Percentiles rank a stretch among this genome's conserved stretches.
These are phyloP conservation scores for Ocimum tenuiflorum DNA, from an alignment of 257 asterid species.

Conservation along the genomic window DNA sequence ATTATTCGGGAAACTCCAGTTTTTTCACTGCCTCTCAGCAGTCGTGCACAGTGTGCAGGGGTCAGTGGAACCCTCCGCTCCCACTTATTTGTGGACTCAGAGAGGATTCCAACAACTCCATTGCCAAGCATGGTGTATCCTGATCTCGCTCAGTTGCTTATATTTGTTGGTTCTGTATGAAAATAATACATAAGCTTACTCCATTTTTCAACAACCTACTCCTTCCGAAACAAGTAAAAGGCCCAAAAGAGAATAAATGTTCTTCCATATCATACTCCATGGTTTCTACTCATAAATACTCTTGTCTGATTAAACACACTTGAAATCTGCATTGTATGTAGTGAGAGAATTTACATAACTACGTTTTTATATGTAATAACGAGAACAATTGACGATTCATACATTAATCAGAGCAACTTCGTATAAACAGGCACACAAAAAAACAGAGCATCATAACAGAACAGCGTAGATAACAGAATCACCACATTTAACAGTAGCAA, in stretches of 20 bases:
- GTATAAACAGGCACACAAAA: neutral
- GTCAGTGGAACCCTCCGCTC: slow-evolving; percentile 90
- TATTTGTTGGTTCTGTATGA: neutral
- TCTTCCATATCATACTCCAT: neutral
- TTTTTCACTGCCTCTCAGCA: slow-evolving; percentile 66
- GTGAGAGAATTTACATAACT: neutral
- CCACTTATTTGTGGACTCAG: slow-evolving; percentile 97
- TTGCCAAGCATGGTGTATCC: slow-evolving; percentile 61
- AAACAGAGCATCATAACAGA: neutral
- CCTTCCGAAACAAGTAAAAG: neutral
- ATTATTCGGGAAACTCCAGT: slow-evolving; percentile 79
- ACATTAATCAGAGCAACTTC: neutral
- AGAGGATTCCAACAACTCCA: slow-evolving; percentile 82
- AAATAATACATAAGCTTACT: neutral
- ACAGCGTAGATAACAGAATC: neutral
- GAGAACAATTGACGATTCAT: neutral
- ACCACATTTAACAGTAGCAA: neutral
- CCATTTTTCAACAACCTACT: neutral
- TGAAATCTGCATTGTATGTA: neutral
- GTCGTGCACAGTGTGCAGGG: slow-evolving; percentile 85
- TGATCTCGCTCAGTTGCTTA: neutral
- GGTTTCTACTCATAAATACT: neutral
- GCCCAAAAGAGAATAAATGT: neutral
- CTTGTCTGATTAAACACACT: neutral
- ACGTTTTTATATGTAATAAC: neutral